Conservation (phyloP, 495 filamentous ascomycete species). For the Daldinia caldariorum region DNA sequence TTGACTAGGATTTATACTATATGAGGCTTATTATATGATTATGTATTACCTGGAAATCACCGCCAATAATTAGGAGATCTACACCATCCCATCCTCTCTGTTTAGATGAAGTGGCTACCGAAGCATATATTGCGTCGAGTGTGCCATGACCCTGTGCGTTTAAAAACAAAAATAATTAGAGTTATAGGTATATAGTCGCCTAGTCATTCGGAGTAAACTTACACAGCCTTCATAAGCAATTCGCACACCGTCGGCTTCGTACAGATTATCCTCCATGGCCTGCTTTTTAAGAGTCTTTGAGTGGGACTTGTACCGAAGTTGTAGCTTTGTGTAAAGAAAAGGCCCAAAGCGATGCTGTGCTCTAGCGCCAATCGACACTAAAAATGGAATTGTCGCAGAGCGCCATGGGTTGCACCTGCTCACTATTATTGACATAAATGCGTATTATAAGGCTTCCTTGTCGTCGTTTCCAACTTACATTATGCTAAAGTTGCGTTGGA, state of each 20-base stretch:
- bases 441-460: background rate
- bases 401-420: slow-evolving; percentile 10
- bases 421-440: slow-evolving; percentile 10
- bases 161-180: slow-evolving; percentile 13
- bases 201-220: slow-evolving; percentile 44
- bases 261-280: slow-evolving; percentile 19
- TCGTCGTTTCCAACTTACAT: background rate
- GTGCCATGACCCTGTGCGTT: slow-evolving; percentile 82
- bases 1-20: slow-evolving; percentile 38
- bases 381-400: slow-evolving; percentile 2
- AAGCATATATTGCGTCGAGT: slow-evolving; percentile 87
- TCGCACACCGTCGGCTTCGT: slow-evolving; percentile 56
- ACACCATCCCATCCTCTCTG: slow-evolving; percentile 77
- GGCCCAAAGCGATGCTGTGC: background rate
- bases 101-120: slow-evolving; percentile 68
- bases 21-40: background rate
- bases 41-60: slow-evolving; percentile 80
- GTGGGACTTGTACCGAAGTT: background rate
- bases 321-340: background rate
- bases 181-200: background rate
- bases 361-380: slow-evolving; percentile 20
- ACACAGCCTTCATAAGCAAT: slow-evolving; percentile 84
- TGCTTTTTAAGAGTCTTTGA: background rate
- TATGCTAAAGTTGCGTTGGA: too few relatives aligned
- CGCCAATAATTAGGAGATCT: slow-evolving; percentile 87